phyloP scores from a whole-genome alignment of 2,329 filamentous ascomycete genomes.

The Fusarium dimerum region DNA sequence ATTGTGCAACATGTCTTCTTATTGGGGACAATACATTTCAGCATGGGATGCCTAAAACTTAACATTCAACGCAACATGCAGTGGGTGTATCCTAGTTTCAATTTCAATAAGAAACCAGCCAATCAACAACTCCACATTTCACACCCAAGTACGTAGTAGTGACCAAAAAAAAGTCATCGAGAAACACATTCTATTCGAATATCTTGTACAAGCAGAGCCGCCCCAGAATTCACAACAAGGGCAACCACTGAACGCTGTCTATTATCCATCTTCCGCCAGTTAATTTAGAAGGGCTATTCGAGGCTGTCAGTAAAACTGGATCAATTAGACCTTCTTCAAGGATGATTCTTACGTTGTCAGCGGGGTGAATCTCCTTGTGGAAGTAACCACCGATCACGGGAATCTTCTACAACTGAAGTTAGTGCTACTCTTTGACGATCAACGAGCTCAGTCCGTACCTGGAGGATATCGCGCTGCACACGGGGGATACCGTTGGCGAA shows the following conservation, averaged over 20 bases:
- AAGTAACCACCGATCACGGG: slow-evolving; percentile 55
- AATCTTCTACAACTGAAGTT: slow-evolving; percentile 47
- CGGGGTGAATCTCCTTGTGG: slow-evolving; percentile 55
- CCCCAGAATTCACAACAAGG: slow-evolving; percentile 18
- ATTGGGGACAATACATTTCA: too few relatives aligned
- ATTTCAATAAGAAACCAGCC: slow-evolving; percentile 5
- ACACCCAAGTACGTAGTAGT: slow-evolving; percentile 13
- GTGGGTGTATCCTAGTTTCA: neutral
- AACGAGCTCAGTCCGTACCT: slow-evolving; percentile 40
- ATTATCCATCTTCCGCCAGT: slow-evolving; percentile 27
- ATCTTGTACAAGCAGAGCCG: slow-evolving; percentile 41
- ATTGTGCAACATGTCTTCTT: too few relatives aligned
- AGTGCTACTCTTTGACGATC: slow-evolving; percentile 12
- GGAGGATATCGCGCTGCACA: slow-evolving; percentile 60
- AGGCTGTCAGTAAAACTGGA: slow-evolving; percentile 21
- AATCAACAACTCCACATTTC: slow-evolving; percentile 30
- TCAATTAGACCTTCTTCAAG: neutral
- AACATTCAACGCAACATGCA: neutral
- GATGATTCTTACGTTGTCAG: slow-evolving; percentile 59
- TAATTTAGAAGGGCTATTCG: slow-evolving; percentile 43
- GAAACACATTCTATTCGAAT: slow-evolving; percentile 38
- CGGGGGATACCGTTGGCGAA: slow-evolving; percentile 63
- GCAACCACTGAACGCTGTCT: slow-evolving; percentile 31
- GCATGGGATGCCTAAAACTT: neutral
- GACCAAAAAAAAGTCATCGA: slow-evolving; percentile 16